phyloP scores from a whole-genome alignment of 179 eudicot species.

The Carnegiea gigantea region DNA sequence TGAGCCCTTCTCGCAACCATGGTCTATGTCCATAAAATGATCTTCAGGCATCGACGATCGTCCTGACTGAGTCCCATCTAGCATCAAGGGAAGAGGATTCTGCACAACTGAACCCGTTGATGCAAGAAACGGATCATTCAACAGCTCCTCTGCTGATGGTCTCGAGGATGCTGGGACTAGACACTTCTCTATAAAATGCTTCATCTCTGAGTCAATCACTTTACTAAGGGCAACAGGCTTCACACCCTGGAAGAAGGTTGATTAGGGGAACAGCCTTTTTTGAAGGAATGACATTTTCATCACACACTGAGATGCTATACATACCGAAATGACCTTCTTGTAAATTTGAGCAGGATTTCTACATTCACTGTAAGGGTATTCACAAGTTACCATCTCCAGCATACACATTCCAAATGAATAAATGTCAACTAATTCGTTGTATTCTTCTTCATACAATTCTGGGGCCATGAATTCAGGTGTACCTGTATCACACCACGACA shows the following conservation, averaged over 20 bases:
- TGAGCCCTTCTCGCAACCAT: conserved; percentile 32
- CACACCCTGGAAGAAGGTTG: conserved; percentile 47
- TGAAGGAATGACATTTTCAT: neutral
- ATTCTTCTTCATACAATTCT: conserved; percentile 80
- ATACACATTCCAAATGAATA: conserved; percentile 95
- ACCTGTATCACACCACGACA: conserved; percentile 39
- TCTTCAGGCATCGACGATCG: conserved; percentile 29
- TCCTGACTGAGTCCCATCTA: conserved; percentile 23
- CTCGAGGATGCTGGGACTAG: conserved; percentile 54
- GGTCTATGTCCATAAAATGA: conserved; percentile 57
- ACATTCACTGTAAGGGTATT: conserved; percentile 82
- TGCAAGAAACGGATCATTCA: conserved; percentile 63
- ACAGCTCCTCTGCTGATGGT: conserved; percentile 59
- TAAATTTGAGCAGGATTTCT: conserved; percentile 66
- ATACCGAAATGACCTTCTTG: conserved; percentile 74
- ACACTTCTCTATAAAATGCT: conserved; percentile 71
- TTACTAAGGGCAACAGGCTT: conserved; percentile 61
- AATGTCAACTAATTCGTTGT: conserved; percentile 76
- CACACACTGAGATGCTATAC: conserved; percentile 14
- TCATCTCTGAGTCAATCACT: conserved; percentile 56
- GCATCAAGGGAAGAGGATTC: conserved; percentile 24
- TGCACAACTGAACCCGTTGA: conserved; percentile 31
- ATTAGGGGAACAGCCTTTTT: neutral
- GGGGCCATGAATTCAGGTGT: conserved; percentile 99
- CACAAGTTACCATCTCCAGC: conserved; percentile 77